phyloP scores from a whole-genome alignment of 2,329 filamentous ascomycete genomes.

The Alternaria novae-zelandiae region DNA sequence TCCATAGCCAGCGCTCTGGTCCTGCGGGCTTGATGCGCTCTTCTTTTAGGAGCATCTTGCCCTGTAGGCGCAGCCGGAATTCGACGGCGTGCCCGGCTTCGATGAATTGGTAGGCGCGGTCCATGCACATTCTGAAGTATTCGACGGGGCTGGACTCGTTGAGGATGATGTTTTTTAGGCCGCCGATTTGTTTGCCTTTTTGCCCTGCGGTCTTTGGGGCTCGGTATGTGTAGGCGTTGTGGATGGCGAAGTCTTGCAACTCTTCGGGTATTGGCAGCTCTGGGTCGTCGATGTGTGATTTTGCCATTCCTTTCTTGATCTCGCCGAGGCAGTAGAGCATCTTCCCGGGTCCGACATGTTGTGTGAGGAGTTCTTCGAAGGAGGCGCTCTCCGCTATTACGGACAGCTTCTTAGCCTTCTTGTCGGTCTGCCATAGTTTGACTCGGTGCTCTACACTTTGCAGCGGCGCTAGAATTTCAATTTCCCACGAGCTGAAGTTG shows the following conservation, averaged over 20 bases:
- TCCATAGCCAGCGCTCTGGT: constrained; percentile 22
- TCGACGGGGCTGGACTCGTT: constrained; percentile 14
- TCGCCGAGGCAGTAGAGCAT: constrained; percentile 21
- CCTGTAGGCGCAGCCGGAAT: constrained; percentile 19
- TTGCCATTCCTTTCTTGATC: constrained; percentile 4
- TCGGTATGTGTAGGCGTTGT: constrained; percentile 1
- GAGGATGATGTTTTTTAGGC: constrained; percentile 28
- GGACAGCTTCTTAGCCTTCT: neutral
- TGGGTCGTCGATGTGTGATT: constrained; percentile 3
- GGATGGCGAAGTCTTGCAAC: constrained; percentile 17
- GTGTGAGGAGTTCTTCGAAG: constrained; percentile 25
- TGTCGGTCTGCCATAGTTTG: constrained; percentile 16
- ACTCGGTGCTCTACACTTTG: constrained; percentile 23
- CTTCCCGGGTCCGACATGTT: constrained; percentile 27
- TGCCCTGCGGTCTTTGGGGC: neutral
- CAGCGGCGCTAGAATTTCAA: neutral
- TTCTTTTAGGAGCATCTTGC: constrained; percentile 1
- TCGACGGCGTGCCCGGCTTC: constrained; percentile 30
- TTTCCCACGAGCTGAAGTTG: constrained; percentile 18
- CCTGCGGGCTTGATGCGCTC: neutral
- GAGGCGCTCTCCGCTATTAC: constrained; percentile 21
- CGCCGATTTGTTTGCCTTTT: constrained; percentile 12
- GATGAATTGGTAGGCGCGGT: constrained; percentile 36
- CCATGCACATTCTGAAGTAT: constrained; percentile 18
- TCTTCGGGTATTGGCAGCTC: neutral